phyloP scores from a whole-genome alignment of 495 filamentous ascomycete species.

The Penicillium lividum region DNA sequence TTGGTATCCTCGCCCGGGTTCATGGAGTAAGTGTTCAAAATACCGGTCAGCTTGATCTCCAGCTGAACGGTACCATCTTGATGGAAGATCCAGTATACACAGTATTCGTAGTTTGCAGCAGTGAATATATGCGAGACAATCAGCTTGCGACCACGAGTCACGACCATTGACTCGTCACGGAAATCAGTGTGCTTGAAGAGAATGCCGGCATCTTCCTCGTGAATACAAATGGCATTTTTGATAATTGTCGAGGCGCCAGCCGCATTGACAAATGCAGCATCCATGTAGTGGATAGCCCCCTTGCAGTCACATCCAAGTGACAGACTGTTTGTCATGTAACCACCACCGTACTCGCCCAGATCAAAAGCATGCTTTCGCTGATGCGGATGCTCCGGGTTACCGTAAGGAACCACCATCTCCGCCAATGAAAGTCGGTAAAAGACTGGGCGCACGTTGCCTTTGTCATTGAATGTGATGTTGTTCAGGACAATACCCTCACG shows the following conservation, averaged over 20 bases:
- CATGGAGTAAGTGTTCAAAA: slow-evolving; percentile 71
- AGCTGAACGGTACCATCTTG: slow-evolving; percentile 52
- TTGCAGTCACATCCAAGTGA: slow-evolving; percentile 70
- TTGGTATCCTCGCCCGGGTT: slow-evolving; percentile 79
- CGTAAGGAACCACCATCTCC: slow-evolving; percentile 82
- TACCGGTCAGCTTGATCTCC: slow-evolving; percentile 50
- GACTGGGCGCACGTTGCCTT: slow-evolving; percentile 69
- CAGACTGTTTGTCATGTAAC: slow-evolving; percentile 74
- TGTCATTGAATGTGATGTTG: slow-evolving; percentile 84
- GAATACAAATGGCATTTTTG: slow-evolving; percentile 77
- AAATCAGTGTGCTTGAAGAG: slow-evolving; percentile 85
- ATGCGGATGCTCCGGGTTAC: slow-evolving; percentile 68
- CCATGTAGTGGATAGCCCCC: slow-evolving; percentile 75
- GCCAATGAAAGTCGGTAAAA: slow-evolving; percentile 69
- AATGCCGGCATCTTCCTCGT: slow-evolving; percentile 74
- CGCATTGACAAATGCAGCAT: slow-evolving; percentile 52
- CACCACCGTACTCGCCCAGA: slow-evolving; percentile 73
- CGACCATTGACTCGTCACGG: slow-evolving; percentile 65
- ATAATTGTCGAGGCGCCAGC: slow-evolving; percentile 60
- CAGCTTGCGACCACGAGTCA: slow-evolving; percentile 68
- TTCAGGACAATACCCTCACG: slow-evolving; percentile 84
- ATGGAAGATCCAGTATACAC: slow-evolving; percentile 54
- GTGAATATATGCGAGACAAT: slow-evolving; percentile 68
- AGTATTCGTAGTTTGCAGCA: slow-evolving; percentile 66
- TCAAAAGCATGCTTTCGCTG: slow-evolving; percentile 81